Evolutionary conservation across 345 rosid genomes (phyloP).

Genomic region (Populus nigra): DNA sequence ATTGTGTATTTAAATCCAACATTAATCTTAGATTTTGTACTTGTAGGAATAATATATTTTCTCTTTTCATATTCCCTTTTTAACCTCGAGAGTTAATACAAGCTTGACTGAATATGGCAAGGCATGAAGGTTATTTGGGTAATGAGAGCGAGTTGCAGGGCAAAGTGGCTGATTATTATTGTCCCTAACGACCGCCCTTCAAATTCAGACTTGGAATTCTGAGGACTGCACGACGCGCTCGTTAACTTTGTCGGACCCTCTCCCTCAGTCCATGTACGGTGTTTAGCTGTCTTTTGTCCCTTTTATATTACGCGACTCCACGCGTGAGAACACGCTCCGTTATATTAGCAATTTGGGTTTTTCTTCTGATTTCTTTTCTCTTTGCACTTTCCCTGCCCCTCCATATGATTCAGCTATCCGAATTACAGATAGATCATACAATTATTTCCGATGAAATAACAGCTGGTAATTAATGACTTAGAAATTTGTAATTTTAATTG

Average conservation of each 20-base stretch:
- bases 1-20: too few species aligned
- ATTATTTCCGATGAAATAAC: background rate
- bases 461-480: background rate
- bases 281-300: background rate
- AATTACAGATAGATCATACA: background rate
- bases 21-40: too few species aligned
- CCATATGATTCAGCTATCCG: background rate
- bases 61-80: background rate
- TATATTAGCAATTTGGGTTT: background rate
- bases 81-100: background rate
- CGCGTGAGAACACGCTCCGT: background rate
- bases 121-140: background rate
- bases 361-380: background rate
- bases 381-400: background rate
- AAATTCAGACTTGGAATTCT: constrained; percentile 2
- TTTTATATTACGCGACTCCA: background rate
- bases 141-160: background rate
- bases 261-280: constrained; percentile 7
- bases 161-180: background rate
- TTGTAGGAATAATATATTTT: background rate
- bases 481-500: too few species aligned
- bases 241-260: constrained; percentile 19
- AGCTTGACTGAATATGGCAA: background rate
- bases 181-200: constrained; percentile 20
- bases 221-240: constrained; percentile 25